These are phyloP conservation scores for Penicillium sp. DNA, from an alignment of 2,329 filamentous ascomycete species.

Conservation along the genomic window DNA sequence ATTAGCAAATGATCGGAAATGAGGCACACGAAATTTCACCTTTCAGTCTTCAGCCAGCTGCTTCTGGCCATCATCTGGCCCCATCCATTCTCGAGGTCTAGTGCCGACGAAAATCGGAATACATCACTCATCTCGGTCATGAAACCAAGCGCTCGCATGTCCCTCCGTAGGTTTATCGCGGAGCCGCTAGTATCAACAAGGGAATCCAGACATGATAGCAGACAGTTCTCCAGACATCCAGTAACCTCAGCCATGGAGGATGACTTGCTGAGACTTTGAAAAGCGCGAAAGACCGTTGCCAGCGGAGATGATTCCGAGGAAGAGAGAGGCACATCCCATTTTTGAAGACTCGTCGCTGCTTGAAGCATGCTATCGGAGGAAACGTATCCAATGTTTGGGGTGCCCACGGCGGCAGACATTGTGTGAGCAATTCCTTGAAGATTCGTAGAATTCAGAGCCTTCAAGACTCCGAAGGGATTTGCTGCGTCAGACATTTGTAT, in stretches of 20 bases:
- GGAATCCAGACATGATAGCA: slow-evolving; percentile 44
- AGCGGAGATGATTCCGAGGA: slow-evolving; percentile 56
- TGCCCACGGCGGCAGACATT: slow-evolving; percentile 59
- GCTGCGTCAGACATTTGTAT: slow-evolving; percentile 54
- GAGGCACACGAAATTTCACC: slow-evolving; percentile 47
- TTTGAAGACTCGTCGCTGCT: slow-evolving; percentile 74
- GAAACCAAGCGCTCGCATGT: slow-evolving; percentile 61
- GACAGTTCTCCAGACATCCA: slow-evolving; percentile 56
- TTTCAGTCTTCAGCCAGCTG: slow-evolving; percentile 75
- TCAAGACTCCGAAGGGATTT: slow-evolving; percentile 66
- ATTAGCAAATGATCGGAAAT: slow-evolving; percentile 12
- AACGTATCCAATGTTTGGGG: slow-evolving; percentile 43
- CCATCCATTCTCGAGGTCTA: slow-evolving; percentile 59
- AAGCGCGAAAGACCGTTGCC: slow-evolving; percentile 69
- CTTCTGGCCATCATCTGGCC: slow-evolving; percentile 59
- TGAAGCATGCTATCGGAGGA: slow-evolving; percentile 68
- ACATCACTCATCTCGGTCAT: slow-evolving; percentile 78
- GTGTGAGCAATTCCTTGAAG: slow-evolving; percentile 80
- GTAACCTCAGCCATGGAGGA: slow-evolving; percentile 51
- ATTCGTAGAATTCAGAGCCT: slow-evolving; percentile 72
- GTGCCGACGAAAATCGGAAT: slow-evolving; percentile 53
- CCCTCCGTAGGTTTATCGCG: slow-evolving; percentile 46
- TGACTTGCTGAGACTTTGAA: slow-evolving; percentile 70
- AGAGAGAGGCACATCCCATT: slow-evolving; percentile 84
- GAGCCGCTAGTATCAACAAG: slow-evolving; percentile 35